Base-by-base conservation (phyloP, 139 green algal species). In the Chlamydomonas sphaeroides region DNA sequence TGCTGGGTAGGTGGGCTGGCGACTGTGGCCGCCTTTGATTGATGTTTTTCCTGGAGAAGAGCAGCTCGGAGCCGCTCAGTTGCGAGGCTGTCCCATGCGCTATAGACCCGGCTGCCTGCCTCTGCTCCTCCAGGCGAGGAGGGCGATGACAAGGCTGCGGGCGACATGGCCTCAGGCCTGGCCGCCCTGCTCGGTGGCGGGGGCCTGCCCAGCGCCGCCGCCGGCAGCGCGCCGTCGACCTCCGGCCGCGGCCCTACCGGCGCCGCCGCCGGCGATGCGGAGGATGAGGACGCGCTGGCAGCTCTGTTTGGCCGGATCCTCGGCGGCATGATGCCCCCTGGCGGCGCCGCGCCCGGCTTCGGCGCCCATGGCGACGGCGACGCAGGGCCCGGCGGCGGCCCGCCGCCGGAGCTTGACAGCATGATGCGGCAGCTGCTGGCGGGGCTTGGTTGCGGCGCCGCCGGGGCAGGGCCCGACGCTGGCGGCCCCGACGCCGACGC, bases 1-100 rank as follows among this genome's bases (percentile, higher is more conserved):
- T n/a, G n/a, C 73, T 87, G 66, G 35, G 38, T 78, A 80, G 80
- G 68, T 65, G 59, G 41, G 79, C 10, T 11, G 33, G 73, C 73
- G 32, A 30, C 32, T 14, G 61, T 17, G 6, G 28, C 61, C n/a
- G n/a, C n/a, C n/a, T n/a, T n/a, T n/a, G n/a, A n/a, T n/a, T n/a
- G n/a, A n/a, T n/a, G n/a, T n/a, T n/a, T n/a, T n/a, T n/a, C n/a
- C n/a, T n/a, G n/a, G n/a, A n/a, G n/a, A n/a, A n/a, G n/a, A n/a
- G n/a, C n/a, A n/a, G n/a, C n/a, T n/a, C n/a, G n/a, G n/a, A n/a
- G n/a, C n/a, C n/a, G n/a, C n/a, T n/a, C n/a, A n/a, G n/a, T n/a
- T n/a, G n/a, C n/a, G n/a, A n/a, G n/a, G n/a, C n/a, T n/a, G n/a
- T n/a, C n/a, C n/a, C n/a, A n/a, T n/a, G n/a, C n/a, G n/a, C n/a